Evolutionary conservation across 176 grass and related monocot species (phyloP), one percentile per base, ranked within the genome.

Genomic region (Aechmea fasciata): DNA sequence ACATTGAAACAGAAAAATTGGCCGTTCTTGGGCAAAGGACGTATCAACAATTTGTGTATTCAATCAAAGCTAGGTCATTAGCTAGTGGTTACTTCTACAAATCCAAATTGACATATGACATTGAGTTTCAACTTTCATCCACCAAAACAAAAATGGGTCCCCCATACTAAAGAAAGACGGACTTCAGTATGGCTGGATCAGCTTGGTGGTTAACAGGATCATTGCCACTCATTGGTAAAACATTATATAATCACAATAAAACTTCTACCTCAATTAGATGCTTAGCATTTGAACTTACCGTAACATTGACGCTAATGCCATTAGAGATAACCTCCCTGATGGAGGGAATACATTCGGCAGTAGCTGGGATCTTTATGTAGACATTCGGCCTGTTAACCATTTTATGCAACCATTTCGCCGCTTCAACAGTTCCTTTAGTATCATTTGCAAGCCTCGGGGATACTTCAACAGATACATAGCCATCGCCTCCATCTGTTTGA

Each of bases 291-390:
- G 51, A 29, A 83, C 87, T 90, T 89, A 99, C 95, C 11, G 95
- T 99, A 33, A 99, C 95, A 20, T 99, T 99, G 80, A 99, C 95
- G 2, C 95, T 99, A 57, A 99, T 99, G 57, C 84, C 87, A 78
- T 84, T 82, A 57, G 89, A 81, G 24, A 99, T 94, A 47, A 99
- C 95, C 85, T 99, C 87, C 73, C 70, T 74, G 49, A 99, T 83
- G 13, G 95, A 90, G 52, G 95, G 95, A 79, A 99, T 83, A 33
- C 95, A 99, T 65, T 99, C 95, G 0, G 95, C 95, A 2, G 95
- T 99, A 57, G 95, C 95, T 26, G 95, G 95, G 48, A 99, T 99
- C 80, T 99, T 99, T 48, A 99, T 99, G 76, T 99, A 99, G 55
- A 99, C 95, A 80, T 99, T 97, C 1, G 79, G 77, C 11, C 89